phyloP scores from a whole-genome alignment of 2,329 filamentous ascomycete species.

The Dothiorella sarmentorum region DNA sequence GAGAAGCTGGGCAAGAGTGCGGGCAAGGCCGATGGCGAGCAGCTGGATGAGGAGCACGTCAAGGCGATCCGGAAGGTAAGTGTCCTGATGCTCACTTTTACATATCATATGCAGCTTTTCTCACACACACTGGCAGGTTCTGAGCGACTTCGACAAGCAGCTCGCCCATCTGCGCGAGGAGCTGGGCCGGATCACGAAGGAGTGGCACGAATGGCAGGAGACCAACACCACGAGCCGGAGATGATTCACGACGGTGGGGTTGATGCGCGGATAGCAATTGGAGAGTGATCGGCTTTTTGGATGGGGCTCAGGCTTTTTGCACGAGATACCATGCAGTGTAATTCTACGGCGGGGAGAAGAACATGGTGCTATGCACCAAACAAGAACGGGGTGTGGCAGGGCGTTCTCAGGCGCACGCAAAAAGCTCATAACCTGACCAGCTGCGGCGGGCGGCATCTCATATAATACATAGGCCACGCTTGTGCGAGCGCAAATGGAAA shows the following conservation, averaged over 20 bases:
- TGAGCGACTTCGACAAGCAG: constrained; percentile 80
- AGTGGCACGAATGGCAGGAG: constrained; percentile 55
- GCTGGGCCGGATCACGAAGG: constrained; percentile 55
- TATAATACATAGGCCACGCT: constrained; percentile 8
- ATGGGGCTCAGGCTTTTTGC: constrained; percentile 2
- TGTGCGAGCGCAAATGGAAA: background rate
- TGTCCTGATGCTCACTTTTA: no score
- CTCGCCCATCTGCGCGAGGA: constrained; percentile 69
- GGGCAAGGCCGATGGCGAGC: constrained; percentile 47
- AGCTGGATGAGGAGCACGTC: constrained; percentile 67
- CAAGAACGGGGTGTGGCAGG: constrained; percentile 6
- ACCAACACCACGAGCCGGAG: constrained; percentile 7
- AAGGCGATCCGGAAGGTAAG: constrained; percentile 71
- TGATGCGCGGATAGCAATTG: background rate
- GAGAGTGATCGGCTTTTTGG: constrained; percentile 9
- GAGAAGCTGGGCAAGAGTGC: constrained; percentile 60
- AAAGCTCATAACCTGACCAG: background rate
- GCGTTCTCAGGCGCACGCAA: constrained; percentile 1
- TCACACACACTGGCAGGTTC: no score
- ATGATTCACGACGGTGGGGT: background rate
- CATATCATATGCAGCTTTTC: no score
- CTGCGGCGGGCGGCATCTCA: background rate
- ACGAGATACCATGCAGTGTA: constrained; percentile 16
- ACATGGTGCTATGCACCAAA: constrained; percentile 10
- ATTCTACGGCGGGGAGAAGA: constrained; percentile 12